phyloP scores from a whole-genome alignment of 129 eudicot species.

The Chrysanthemum lavandulifolium region DNA sequence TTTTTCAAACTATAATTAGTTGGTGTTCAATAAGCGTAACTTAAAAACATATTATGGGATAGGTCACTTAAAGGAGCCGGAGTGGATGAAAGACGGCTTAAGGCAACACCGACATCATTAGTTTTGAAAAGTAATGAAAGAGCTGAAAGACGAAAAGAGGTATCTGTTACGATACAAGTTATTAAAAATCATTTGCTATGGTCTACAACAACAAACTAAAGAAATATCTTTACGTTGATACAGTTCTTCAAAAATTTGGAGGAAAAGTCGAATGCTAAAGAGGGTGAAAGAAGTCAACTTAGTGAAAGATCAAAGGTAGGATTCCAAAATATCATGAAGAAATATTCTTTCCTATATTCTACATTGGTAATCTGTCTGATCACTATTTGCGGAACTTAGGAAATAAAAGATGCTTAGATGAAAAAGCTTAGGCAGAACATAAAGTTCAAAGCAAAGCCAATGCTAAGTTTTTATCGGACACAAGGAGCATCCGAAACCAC shows the following conservation, averaged over 20 bases:
- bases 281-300: conserved; percentile 45
- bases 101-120: conserved; percentile 33
- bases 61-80: conserved; percentile 44
- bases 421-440: conserved; percentile 40
- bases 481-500: conserved; percentile 32
- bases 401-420: conserved; percentile 50
- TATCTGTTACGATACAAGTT: conserved; percentile 18
- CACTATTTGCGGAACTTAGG: conserved; percentile 26
- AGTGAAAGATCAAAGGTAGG: background rate
- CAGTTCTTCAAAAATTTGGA: conserved; percentile 51
- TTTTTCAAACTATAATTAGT: background rate
- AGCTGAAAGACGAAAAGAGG: conserved; percentile 73
- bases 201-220: background rate
- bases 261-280: conserved; percentile 56
- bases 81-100: conserved; percentile 17
- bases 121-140: conserved; percentile 49
- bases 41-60: conserved; percentile 14
- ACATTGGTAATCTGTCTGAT: too few relatives aligned
- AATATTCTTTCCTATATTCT: too few relatives aligned
- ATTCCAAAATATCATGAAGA: too few relatives aligned
- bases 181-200: background rate
- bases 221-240: background rate
- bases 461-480: conserved; percentile 46
- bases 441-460: conserved; percentile 52
- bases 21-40: background rate